Evolutionary conservation across 352 stramenopile species (phyloP).

Genomic region (Phytophthora parvispora): DNA sequence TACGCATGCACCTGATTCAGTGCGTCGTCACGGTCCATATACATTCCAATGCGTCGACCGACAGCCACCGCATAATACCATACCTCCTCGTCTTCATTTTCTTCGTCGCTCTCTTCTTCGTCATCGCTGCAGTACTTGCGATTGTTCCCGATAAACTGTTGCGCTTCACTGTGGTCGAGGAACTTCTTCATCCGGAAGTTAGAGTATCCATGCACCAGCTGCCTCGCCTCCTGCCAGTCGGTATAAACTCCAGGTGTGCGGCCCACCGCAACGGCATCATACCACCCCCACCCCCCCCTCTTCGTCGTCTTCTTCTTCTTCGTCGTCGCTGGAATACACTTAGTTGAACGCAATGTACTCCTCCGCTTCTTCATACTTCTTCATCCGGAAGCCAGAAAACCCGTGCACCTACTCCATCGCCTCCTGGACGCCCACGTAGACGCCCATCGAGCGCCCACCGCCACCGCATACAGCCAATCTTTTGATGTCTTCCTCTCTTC

Average conservation of each 20-base stretch:
- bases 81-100: constrained; percentile 26
- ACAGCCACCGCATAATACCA: constrained; percentile 48
- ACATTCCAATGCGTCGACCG: constrained; percentile 4
- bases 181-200: constrained; percentile 76
- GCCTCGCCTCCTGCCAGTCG: constrained; percentile 43
- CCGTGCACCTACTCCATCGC: constrained; percentile 15
- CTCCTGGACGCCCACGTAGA: constrained; percentile 39
- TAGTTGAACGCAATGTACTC: constrained; percentile 18
- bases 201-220: constrained; percentile 59
- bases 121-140: not conserved
- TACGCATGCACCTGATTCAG: constrained; percentile 9
- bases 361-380: constrained; percentile 22
- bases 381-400: constrained; percentile 20
- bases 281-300: constrained; percentile 5
- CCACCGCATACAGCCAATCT: constrained; percentile 54
- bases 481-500: not conserved
- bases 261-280: constrained; percentile 67
- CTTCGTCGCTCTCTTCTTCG: constrained; percentile 5
- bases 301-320: constrained; percentile 8
- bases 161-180: constrained; percentile 42
- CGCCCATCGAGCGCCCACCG: constrained; percentile 44
- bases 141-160: constrained; percentile 14
- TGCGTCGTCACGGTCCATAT: not conserved
- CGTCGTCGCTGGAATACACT: constrained; percentile 21
- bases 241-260: constrained; percentile 53